phyloP scores from a whole-genome alignment of 768 basidiomycete genomes.

The Tulasnella sp. region DNA sequence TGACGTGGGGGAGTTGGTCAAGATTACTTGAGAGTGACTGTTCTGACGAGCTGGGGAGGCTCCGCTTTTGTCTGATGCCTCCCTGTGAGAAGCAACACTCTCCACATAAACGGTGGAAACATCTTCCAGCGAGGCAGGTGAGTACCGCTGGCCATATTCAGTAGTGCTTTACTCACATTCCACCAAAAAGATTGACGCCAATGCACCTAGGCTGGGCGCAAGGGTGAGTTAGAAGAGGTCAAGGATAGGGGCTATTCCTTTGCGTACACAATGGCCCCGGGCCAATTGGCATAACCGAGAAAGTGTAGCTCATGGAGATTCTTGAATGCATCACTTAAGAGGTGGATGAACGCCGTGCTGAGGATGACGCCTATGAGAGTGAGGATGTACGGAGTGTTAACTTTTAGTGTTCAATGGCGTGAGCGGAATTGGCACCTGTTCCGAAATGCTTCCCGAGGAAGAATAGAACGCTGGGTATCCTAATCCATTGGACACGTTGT shows the following conservation, averaged over 20 bases:
- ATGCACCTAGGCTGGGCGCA: slow-evolving; percentile 40
- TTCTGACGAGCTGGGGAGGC: not conserved
- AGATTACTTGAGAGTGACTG: not conserved
- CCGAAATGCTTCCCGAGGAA: slow-evolving; percentile 85
- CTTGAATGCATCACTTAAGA: slow-evolving; percentile 64
- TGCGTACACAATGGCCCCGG: slow-evolving; percentile 63
- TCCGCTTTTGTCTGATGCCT: slow-evolving; percentile 2
- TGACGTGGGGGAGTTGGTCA: not conserved
- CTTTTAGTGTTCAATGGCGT: not conserved
- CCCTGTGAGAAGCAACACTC: slow-evolving; percentile 33
- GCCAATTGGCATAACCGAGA: slow-evolving; percentile 39
- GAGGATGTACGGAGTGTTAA: not conserved
- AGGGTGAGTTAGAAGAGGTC: not conserved
- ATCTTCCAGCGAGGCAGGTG: no score
- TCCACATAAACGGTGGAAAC: slow-evolving; percentile 66
- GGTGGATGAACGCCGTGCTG: slow-evolving; percentile 70
- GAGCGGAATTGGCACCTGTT: slow-evolving; percentile 35
- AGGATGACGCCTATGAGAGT: slow-evolving; percentile 51
- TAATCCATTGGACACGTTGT: slow-evolving; percentile 38
- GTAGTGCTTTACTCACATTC: slow-evolving; percentile 46
- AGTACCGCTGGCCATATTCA: no score
- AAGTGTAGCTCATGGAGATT: slow-evolving; percentile 36
- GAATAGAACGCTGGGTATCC: slow-evolving; percentile 56
- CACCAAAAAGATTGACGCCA: slow-evolving; percentile 60
- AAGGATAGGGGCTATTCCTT: not conserved